Percentiles rank a stretch among this genome's conserved stretches.
Evolutionary conservation across 176 grass and related monocot species (phyloP).

Genomic region (Zoysia japonica): DNA sequence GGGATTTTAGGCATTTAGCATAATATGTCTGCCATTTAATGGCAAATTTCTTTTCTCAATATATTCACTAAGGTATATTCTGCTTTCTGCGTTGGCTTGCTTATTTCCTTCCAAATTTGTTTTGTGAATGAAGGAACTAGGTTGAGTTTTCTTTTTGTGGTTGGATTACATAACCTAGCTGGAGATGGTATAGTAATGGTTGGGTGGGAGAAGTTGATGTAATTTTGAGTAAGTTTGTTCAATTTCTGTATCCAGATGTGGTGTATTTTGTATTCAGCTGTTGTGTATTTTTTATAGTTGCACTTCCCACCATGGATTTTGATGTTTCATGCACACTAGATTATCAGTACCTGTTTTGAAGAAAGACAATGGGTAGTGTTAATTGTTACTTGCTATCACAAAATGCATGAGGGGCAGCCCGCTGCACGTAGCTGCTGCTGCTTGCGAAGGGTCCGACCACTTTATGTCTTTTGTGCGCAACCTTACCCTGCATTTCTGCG

Average conservation of each 20-base stretch:
- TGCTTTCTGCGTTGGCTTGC: neutral
- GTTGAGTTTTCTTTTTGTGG: neutral
- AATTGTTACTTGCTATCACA: neutral
- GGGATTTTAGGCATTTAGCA: neutral
- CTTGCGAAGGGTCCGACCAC: no score
- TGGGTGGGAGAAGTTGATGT: conserved; percentile 11
- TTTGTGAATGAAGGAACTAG: neutral
- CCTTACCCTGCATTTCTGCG: no score
- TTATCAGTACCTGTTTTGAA: neutral
- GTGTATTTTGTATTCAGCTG: neutral
- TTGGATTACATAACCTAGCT: conserved; percentile 9
- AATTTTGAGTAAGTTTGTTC: neutral
- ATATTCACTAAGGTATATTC: neutral
- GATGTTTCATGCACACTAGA: neutral
- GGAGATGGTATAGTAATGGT: conserved; percentile 6
- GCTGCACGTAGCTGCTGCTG: no score
- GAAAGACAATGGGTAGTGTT: conserved; percentile 13
- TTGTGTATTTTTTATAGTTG: neutral
- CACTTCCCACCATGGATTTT: neutral
- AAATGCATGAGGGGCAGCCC: neutral
- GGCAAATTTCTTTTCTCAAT: neutral
- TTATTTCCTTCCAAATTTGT: neutral
- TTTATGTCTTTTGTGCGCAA: no score
- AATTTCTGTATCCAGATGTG: conserved; percentile 1
- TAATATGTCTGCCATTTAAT: conserved; percentile 10